Conservation (phyloP, 208 protist genomes). For the Entamoeba histolytica region DNA sequence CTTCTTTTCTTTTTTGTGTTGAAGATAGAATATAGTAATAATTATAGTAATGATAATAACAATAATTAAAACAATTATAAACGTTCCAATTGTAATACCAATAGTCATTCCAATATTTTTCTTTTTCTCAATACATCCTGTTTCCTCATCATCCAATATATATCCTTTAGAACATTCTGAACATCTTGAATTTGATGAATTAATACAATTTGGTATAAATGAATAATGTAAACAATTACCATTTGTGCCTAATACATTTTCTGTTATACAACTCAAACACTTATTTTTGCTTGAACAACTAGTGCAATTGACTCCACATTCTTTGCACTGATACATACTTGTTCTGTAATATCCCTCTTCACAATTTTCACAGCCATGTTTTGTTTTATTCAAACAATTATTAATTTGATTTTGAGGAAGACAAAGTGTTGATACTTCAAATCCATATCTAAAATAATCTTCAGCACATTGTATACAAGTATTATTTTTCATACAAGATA, state of each 20-base stretch:
- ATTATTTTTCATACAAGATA: neutral
- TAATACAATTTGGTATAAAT: neutral
- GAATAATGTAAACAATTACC: neutral
- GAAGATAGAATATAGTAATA: neutral
- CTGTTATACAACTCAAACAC: neutral
- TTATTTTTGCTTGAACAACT: neutral
- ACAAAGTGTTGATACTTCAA: neutral
- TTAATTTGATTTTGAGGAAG: neutral
- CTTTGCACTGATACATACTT: neutral
- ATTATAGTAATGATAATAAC: neutral
- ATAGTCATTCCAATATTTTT: neutral
- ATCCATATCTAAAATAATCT: neutral
- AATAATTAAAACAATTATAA: neutral
- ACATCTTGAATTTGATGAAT: neutral
- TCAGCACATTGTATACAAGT: neutral
- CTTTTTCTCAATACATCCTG: neutral
- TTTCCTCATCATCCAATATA: neutral
- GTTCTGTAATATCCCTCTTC: neutral
- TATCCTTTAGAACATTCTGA: neutral
- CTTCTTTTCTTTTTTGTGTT: neutral
- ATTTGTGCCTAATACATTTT: neutral
- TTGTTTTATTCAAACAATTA: neutral
- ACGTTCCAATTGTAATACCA: neutral
- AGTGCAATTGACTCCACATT: neutral
- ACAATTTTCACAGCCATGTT: neutral